Conservation (phyloP, 495 filamentous ascomycete genomes). For the Aspergillus affinis region DNA sequence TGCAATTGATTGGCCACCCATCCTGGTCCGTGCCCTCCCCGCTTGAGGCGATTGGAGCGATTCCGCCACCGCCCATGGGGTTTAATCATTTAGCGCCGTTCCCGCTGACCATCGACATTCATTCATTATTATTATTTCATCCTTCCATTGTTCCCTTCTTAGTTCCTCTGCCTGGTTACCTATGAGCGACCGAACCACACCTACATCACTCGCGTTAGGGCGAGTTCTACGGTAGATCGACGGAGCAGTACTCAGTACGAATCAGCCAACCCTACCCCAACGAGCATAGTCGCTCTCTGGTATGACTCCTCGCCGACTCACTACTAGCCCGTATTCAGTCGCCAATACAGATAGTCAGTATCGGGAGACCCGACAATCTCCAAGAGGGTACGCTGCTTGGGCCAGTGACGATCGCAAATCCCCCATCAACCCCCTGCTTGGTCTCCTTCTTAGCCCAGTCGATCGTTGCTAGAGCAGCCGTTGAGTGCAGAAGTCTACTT, state of each 20-base stretch:
- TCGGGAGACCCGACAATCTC: background rate
- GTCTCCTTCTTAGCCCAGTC: slow-evolving; percentile 11
- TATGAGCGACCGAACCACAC: background rate
- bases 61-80: slow-evolving; percentile 16
- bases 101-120: slow-evolving; percentile 14
- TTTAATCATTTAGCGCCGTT: slow-evolving; percentile 18
- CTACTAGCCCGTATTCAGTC: no score
- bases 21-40: slow-evolving; percentile 4
- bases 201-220: background rate
- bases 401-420: slow-evolving; percentile 9
- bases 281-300: no score
- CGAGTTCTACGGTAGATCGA: background rate
- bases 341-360: background rate
- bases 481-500: slow-evolving; percentile 21
- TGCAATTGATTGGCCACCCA: slow-evolving; percentile 21
- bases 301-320: no score
- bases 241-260: background rate
- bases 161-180: background rate
- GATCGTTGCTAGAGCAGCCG: slow-evolving; percentile 17
- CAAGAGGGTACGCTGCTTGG: slow-evolving; percentile 1
- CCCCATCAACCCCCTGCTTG: slow-evolving; percentile 1
- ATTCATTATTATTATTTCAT: no score
- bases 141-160: background rate
- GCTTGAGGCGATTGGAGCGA: slow-evolving; percentile 17
- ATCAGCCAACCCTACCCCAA: background rate